Conservation (phyloP, 805 yeast genomes). For the Clavispora carvajalis region DNA sequence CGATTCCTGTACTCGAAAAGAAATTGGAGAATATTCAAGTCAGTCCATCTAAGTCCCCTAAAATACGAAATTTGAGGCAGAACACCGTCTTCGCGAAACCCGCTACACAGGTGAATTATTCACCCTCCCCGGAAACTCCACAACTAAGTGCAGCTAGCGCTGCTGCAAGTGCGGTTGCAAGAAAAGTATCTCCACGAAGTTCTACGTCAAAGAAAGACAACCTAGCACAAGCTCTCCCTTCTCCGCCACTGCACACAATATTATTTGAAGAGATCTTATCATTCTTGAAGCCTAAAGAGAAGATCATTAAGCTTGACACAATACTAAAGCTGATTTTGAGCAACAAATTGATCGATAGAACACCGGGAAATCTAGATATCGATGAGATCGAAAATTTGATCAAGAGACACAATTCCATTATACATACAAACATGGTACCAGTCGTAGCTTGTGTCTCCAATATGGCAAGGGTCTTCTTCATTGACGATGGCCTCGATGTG, state of each 20-base stretch:
- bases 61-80: conserved; percentile 10
- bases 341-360: conserved; percentile 18
- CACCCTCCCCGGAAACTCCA: not conserved
- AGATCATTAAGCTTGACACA: conserved; percentile 36
- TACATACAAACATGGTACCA: conserved; percentile 20
- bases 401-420: conserved; percentile 14
- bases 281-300: conserved; percentile 29
- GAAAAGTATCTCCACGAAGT: not conserved
- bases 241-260: conserved; percentile 9
- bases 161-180: not conserved
- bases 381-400: conserved; percentile 28
- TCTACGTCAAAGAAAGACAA: not conserved
- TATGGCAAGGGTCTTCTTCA: conserved; percentile 36
- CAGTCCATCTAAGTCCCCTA: conserved; percentile 5
- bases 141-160: not conserved
- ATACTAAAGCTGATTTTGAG: conserved; percentile 33
- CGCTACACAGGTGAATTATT: not conserved
- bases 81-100: conserved; percentile 18
- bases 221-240: not conserved
- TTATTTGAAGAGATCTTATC: conserved; percentile 31
- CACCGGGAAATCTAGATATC: conserved; percentile 19
- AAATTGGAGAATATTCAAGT: conserved; percentile 8
- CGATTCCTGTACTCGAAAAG: conserved; percentile 8
- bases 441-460: conserved; percentile 37
- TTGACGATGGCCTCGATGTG: conserved; percentile 24